Conservation (phyloP, 2,329 filamentous ascomycete species). For the Coniella vitis region DNA sequence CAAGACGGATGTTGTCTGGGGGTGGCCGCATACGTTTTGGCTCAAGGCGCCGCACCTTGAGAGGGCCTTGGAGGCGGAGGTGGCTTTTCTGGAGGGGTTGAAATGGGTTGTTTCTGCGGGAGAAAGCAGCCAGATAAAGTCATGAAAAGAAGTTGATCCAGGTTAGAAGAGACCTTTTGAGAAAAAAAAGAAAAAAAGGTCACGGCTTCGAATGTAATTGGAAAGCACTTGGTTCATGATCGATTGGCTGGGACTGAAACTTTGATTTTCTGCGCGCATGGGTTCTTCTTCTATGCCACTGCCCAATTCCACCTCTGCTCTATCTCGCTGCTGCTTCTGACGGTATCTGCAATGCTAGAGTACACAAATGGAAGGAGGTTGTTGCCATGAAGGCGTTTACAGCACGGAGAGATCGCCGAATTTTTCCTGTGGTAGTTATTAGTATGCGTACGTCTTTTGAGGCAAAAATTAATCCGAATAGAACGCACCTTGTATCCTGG, state of each 20-base stretch:
- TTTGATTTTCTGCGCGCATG: background rate
- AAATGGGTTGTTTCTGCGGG: slow-evolving; percentile 29
- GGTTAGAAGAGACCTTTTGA: no score
- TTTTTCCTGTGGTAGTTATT: slow-evolving; percentile 69
- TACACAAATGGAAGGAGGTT: slow-evolving; percentile 49
- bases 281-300: slow-evolving; percentile 3
- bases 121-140: background rate
- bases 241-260: background rate
- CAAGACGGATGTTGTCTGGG: slow-evolving; percentile 34
- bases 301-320: slow-evolving; percentile 12
- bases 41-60: slow-evolving; percentile 36
- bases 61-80: slow-evolving; percentile 34
- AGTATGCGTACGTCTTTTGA: slow-evolving; percentile 30
- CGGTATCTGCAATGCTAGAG: slow-evolving; percentile 67
- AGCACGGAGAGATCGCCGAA: slow-evolving; percentile 95
- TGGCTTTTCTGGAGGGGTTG: slow-evolving; percentile 34
- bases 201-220: no score
- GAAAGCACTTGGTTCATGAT: background rate
- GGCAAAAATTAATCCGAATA: background rate
- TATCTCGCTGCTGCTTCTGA: slow-evolving; percentile 22
- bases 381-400: slow-evolving; percentile 50
- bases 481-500: slow-evolving; percentile 91
- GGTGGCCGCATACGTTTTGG: slow-evolving; percentile 49
- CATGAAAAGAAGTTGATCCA: background rate
- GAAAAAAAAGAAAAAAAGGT: background rate